These are phyloP conservation scores for Glycine tomentella DNA, from an alignment of 306 rosid species.

Conservation along the genomic window DNA sequence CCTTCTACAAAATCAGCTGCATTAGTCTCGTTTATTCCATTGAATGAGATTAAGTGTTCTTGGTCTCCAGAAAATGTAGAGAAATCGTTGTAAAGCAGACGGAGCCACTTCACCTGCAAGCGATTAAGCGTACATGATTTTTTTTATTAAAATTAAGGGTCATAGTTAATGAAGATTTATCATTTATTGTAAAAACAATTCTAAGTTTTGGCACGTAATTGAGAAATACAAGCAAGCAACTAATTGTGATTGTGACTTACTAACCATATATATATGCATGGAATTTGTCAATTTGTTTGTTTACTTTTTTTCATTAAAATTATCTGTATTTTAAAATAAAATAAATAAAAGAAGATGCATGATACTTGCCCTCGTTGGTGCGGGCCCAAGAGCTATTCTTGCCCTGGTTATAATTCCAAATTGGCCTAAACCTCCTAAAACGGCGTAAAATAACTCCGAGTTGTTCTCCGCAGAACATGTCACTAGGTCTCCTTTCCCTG, in stretches of 20 bases:
- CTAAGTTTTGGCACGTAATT: slow-evolving; percentile 3
- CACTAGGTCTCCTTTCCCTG: slow-evolving; percentile 75
- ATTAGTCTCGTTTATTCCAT: slow-evolving; percentile 41
- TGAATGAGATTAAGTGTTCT: slow-evolving; percentile 62
- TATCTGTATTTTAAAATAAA: not conserved
- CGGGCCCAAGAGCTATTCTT: slow-evolving; percentile 71
- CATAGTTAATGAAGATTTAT: too few species aligned
- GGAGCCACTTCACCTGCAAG: slow-evolving; percentile 78
- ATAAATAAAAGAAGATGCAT: not conserved
- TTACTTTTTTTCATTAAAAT: not conserved
- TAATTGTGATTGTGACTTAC: slow-evolving; percentile 34
- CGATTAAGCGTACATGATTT: not conserved
- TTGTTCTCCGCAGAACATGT: slow-evolving; percentile 66
- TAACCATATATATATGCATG: slow-evolving; percentile 22
- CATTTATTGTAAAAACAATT: not conserved
- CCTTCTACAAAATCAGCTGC: slow-evolving; percentile 81
- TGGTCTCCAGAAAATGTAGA: slow-evolving; percentile 68
- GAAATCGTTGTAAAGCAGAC: slow-evolving; percentile 69
- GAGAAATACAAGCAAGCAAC: slow-evolving; percentile 7
- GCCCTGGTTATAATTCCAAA: slow-evolving; percentile 91
- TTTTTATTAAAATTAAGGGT: not conserved
- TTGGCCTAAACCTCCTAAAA: slow-evolving; percentile 94
- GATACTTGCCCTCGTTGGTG: slow-evolving; percentile 68
- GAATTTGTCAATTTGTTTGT: not conserved
- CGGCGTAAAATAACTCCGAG: slow-evolving; percentile 69